These are phyloP conservation scores for Diaporthe citriasiana DNA, from an alignment of 2,329 filamentous ascomycete species.

Conservation along the genomic window DNA sequence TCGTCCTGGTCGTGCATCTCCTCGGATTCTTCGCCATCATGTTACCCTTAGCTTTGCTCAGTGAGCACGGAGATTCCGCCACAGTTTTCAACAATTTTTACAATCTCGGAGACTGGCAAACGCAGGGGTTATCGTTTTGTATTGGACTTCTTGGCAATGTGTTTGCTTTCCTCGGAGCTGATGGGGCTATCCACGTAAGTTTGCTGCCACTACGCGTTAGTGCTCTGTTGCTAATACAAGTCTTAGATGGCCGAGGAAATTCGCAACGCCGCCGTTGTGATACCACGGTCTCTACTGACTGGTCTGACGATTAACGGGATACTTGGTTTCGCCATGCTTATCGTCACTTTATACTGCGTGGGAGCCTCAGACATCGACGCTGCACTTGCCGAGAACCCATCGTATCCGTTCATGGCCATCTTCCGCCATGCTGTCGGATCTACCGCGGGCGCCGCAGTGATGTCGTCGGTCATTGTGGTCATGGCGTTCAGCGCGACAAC, in stretches of 20 bases:
- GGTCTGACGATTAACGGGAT: constrained; percentile 64
- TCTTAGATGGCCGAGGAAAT: constrained; percentile 61
- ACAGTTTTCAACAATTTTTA: constrained; percentile 60
- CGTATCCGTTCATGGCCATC: constrained; percentile 49
- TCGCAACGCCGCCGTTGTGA: constrained; percentile 61
- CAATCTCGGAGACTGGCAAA: constrained; percentile 61
- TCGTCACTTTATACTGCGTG: constrained; percentile 68
- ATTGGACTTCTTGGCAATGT: constrained; percentile 17
- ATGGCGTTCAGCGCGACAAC: constrained; percentile 44
- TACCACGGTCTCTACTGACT: constrained; percentile 65
- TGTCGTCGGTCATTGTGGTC: constrained; percentile 46
- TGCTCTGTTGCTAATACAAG: neutral
- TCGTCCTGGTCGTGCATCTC: constrained; percentile 50
- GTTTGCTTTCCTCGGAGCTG: constrained; percentile 16
- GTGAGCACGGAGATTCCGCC: constrained; percentile 46
- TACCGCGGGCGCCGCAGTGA: constrained; percentile 41
- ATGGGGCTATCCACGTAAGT: constrained; percentile 30
- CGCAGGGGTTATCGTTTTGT: constrained; percentile 54
- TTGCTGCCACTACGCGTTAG: neutral
- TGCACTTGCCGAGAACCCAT: constrained; percentile 44
- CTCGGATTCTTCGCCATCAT: constrained; percentile 57
- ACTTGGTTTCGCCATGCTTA: constrained; percentile 69
- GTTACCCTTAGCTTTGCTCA: constrained; percentile 56
- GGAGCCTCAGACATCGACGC: constrained; percentile 61
- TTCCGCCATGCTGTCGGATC: constrained; percentile 46